Percentiles rank a stretch among this genome's conserved stretches.
phyloP scores from a whole-genome alignment of 73 alveolate species.

The Paramecium bursaria region DNA sequence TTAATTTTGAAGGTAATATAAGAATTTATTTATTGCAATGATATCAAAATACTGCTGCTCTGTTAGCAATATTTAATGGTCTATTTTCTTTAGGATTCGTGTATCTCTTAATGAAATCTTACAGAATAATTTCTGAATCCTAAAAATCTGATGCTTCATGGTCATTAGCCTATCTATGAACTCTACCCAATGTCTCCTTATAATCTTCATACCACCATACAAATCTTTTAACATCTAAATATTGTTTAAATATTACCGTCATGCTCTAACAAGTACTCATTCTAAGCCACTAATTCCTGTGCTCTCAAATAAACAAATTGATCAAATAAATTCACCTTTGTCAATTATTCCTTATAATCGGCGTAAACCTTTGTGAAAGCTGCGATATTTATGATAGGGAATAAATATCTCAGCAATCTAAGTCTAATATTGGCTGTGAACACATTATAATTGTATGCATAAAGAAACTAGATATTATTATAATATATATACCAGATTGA shows the following conservation, averaged over 20 bases:
- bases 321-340: constrained; percentile 84
- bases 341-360: constrained; percentile 75
- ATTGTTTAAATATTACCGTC: constrained; percentile 61
- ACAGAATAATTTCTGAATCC: constrained; percentile 83
- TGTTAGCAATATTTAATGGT: constrained; percentile 70
- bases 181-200: constrained; percentile 84
- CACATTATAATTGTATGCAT: constrained; percentile 69
- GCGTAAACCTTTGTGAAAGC: constrained; percentile 59
- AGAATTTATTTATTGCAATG: constrained; percentile 50
- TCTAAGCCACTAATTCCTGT: constrained; percentile 84
- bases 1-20: constrained; percentile 51
- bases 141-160: constrained; percentile 86
- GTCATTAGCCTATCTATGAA: constrained; percentile 89
- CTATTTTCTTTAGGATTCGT: constrained; percentile 80
- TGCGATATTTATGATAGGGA: constrained; percentile 58
- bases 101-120: constrained; percentile 89
- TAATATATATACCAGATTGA: constrained; percentile 51
- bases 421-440: constrained; percentile 67
- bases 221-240: constrained; percentile 78
- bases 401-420: constrained; percentile 66
- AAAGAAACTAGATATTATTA: constrained; percentile 52
- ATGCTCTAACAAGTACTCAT: constrained; percentile 77
- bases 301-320: constrained; percentile 89
- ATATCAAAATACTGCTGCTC: constrained; percentile 61
- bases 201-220: constrained; percentile 88